Base-by-base conservation (phyloP, 306 rosid species). In the Cicer yamashitae region DNA sequence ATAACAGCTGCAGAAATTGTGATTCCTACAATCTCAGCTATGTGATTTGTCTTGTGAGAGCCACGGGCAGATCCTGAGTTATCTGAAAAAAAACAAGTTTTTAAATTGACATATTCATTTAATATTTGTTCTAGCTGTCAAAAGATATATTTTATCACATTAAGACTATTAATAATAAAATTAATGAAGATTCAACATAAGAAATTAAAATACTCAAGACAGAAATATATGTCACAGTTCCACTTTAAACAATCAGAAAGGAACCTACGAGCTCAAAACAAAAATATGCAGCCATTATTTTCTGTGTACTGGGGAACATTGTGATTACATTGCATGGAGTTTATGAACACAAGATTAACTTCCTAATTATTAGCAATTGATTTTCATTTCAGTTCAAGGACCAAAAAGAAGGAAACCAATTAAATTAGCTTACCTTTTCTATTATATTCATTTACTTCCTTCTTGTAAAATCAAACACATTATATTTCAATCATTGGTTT, bases 1-100 rank as follows among this genome's bases (percentile, higher is more conserved):
- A 86, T n/a, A 59, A 88, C 50, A 67, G 54, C 82, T 15, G 70
- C 61, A 66, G 83, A 80, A 78, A 83, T 66, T 12, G 81, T 54
- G 66, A 83, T 82, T 75, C 85, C 88, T 37, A 78, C 62, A 76
- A 60, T 13, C 65, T 38, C 48, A 12, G 75, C 69, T 43, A 14
- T 66, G 30, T 67, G 13, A 58, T 63, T 87, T 74, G 47, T 74
- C 71, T 82, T 79, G 66, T 79, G 74, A 70, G 86, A 84, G 45
- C 79, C 81, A 76, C 68, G 41, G 14, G 59, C 69, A 51, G 85
- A 79, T 41, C 66, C 79, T 41, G 7, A 8, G 71, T 57, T 79
- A 68, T 77, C 78, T 85, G 82, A 61, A 79, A 74, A 10, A 81
- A 71, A 4, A 73, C 17, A 70, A 74, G 3, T 37, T 11, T 51